phyloP scores from a whole-genome alignment of 768 basidiomycete genomes.

The Suillus americanus region DNA sequence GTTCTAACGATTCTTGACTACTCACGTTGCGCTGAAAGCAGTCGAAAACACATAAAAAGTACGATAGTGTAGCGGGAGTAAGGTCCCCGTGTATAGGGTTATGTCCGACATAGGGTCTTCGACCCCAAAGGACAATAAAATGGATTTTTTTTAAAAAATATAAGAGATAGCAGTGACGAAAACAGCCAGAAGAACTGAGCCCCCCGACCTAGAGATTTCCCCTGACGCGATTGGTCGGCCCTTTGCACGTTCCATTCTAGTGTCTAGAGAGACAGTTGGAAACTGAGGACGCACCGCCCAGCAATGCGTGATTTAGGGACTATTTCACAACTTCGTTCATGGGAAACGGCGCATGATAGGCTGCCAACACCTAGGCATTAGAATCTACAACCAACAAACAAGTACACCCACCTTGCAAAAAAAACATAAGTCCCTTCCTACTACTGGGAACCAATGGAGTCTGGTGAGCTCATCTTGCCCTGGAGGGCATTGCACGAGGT shows the following conservation, averaged over 20 bases:
- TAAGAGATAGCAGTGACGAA: not conserved
- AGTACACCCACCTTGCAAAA: no score
- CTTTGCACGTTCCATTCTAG: not conserved
- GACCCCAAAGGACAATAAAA: no score
- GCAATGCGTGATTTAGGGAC: not conserved
- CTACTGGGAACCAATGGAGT: no score
- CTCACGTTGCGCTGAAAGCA: not conserved
- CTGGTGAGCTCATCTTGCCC: no score
- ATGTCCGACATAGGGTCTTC: no score
- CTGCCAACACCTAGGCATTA: not conserved
- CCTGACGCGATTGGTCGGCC: not conserved
- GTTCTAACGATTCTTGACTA: not conserved
- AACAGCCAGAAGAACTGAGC: not conserved
- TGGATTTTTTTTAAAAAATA: no score
- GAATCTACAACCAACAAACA: no score
- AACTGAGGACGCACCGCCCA: conserved; percentile 37
- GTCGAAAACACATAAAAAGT: no score
- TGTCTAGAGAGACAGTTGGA: not conserved
- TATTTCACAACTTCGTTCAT: not conserved
- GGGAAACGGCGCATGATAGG: not conserved
- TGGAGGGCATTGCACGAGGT: not conserved
- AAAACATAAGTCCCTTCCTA: no score
- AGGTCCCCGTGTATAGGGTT: no score
- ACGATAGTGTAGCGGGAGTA: no score
- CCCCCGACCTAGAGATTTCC: not conserved